Conservation (phyloP, 2,329 filamentous ascomycete genomes). For the Beauveria sp. region DNA sequence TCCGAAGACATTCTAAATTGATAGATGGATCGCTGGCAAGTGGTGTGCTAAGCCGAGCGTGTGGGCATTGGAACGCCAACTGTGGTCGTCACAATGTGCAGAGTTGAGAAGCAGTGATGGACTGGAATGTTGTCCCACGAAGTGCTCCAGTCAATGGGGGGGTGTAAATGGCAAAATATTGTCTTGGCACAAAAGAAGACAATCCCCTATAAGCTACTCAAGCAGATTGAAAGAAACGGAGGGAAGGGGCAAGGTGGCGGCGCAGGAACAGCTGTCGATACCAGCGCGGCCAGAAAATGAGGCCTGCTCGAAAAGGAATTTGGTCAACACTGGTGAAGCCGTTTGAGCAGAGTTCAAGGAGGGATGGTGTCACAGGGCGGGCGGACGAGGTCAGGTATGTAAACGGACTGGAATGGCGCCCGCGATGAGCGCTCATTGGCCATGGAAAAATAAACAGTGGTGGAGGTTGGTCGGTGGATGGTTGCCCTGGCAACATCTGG, state of each 20-base stretch:
- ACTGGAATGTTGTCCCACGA: slow-evolving; percentile 24
- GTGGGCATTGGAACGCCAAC: slow-evolving; percentile 28
- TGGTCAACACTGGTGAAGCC: slow-evolving; percentile 3
- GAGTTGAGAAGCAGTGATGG: slow-evolving; percentile 13
- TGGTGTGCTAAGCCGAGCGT: slow-evolving; percentile 16
- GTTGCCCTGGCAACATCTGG: slow-evolving; percentile 22
- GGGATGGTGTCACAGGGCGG: slow-evolving; percentile 3
- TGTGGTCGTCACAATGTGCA: background rate
- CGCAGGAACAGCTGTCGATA: background rate
- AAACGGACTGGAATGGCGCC: slow-evolving; percentile 9
- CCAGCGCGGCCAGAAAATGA: slow-evolving; percentile 7
- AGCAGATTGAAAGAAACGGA: background rate
- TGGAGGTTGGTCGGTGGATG: slow-evolving; percentile 11
- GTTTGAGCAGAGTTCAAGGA: background rate
- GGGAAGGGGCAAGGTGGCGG: background rate
- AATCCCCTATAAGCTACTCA: background rate
- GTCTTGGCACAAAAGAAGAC: background rate
- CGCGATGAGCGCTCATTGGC: slow-evolving; percentile 21
- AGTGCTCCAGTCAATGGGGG: slow-evolving; percentile 4
- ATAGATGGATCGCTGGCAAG: slow-evolving; percentile 16
- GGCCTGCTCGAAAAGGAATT: slow-evolving; percentile 7
- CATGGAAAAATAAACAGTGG: slow-evolving; percentile 24
- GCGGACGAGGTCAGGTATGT: slow-evolving; percentile 10
- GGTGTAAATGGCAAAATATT: slow-evolving; percentile 1
- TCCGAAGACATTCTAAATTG: slow-evolving; percentile 29